Base-by-base conservation (phyloP, 768 basidiomycete species). In the Rickenella mellea region DNA sequence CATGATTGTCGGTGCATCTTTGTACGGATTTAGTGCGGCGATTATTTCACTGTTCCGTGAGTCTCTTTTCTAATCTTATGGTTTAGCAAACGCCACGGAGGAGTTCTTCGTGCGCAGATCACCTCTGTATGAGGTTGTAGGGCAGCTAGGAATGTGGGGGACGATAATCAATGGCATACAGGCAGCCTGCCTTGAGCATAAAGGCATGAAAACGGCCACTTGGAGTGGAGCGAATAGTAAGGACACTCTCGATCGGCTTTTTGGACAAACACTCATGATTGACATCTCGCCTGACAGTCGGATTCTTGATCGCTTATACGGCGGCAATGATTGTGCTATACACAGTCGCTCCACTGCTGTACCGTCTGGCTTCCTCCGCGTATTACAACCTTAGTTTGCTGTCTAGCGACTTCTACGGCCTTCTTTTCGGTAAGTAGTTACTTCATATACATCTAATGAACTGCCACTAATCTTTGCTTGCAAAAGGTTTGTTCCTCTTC, bases 331-430 rank as follows among this genome's bases (percentile, higher is more conserved):
- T 85, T 43, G 80, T 88, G 48, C 59, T 92, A 40, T 92, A 92
- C 55, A 90, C 87, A 27, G 74, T 83, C 35, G 84, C 89, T 3
- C 88, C 88, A n/a, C 48, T 90, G 49, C 61, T 92, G 29, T 91
- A 91, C 61, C 82, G 89, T 44, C 70, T 85, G 59, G 82, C 89
- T 10, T 90, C 88, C 1, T 87, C 86, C 14, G 76, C 84, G 6
- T 91, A 79, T 65, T 91, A 78, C 63, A 91, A 91, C 55, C 69
- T 91, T 48, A 84, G 81, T 51, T 60, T 91, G 8, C 73, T 92
- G n/a, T 82, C 89, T 11, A 83, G 83, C 55, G 87, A 91, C 62
- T 92, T 90, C 51, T 92, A 81, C 53, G 86, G 89, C 24, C 69
- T 92, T 39, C 67, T 92, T 17, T 87, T 92, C 54, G 89, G 60